Evolutionary conservation across 2,329 filamentous ascomycete species (phyloP).

Genomic region (Aureobasidium sp.): DNA sequence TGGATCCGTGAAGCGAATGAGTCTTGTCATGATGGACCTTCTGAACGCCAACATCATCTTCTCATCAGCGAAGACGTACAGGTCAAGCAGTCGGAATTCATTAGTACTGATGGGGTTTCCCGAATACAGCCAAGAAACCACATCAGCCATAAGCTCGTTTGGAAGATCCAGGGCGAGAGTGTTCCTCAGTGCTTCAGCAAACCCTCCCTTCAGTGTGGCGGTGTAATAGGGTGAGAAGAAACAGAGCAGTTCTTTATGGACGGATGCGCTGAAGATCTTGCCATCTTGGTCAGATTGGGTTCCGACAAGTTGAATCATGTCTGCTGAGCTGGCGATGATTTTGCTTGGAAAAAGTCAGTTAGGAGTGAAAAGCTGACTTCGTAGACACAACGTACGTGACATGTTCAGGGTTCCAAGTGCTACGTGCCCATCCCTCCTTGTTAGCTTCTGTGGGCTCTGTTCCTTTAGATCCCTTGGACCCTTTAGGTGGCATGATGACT

Average conservation of each 20-base stretch:
- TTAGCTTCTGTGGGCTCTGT: neutral
- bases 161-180: neutral
- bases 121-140: neutral
- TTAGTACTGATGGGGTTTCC: neutral
- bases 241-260: neutral
- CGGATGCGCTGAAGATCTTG: neutral
- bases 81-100: neutral
- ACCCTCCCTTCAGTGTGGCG: neutral
- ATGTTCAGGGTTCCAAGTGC: neutral
- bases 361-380: too few species aligned
- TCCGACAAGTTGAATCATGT: neutral
- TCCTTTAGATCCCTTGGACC: neutral
- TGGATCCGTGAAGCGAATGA: too few species aligned
- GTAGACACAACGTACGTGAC: neutral
- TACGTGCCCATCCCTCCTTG: neutral
- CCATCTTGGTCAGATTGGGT: neutral
- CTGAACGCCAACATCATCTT: too few species aligned
- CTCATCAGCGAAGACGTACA: neutral
- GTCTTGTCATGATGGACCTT: too few species aligned
- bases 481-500: neutral
- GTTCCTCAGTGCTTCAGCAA: neutral
- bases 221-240: conserved; percentile 1
- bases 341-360: neutral
- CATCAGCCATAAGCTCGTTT: accelerated
- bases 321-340: neutral